Evolutionary conservation across 345 rosid genomes (phyloP), one percentile per base, ranked within the genome.

Genomic region (Lenwebbia sp.): DNA sequence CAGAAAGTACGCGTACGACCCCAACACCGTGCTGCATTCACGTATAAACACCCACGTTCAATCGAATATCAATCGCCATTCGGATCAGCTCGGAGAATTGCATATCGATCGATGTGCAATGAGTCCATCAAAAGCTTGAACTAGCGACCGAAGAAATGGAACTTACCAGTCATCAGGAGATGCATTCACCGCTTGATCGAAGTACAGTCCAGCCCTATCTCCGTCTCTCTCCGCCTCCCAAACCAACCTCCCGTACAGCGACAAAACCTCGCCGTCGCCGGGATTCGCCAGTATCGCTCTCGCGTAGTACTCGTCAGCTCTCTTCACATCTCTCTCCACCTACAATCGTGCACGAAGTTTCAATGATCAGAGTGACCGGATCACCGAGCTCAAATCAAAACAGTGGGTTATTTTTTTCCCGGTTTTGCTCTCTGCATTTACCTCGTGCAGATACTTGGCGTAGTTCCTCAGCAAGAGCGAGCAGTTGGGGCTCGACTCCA

Each of bases 1-100:
- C 96, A 96, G 93, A 88, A 96, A 96, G 13, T 88, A 88, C 3
- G 99, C 98, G 70, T 95, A 96, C 1, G 98, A 92, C 85, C 94
- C 98, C 92, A 94, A 56, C 56, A 96, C 95, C 95, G 87, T 89
- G 86, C 99, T 96, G 86, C 91, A 85, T 84, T 85, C 3, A 44
- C 76, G n/a, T 44, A 40, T 40, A 5, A 41, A 2, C 76, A 81
- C 13, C n/a, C 17, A 26, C 13, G 9, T 54, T 21, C 23, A 23
- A 25, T 49, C 40, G 25, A 54, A 7, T 13, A 13, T 4, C 33
- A 7, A 9, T 14, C 49, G 13, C 52, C 47, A 0, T 9, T 33
- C 13, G 78, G 41, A 33, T 33, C 78, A 0, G 52, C 44, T 15
- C 40, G 7, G 83, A 65, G 51, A 60, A 70, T 23, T 30, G 0